A percentile compares a stretch with the other conserved stretches of the same genome.
Conservation (phyloP, 805 yeast species). For the Zygotorulaspora florentina region DNA sequence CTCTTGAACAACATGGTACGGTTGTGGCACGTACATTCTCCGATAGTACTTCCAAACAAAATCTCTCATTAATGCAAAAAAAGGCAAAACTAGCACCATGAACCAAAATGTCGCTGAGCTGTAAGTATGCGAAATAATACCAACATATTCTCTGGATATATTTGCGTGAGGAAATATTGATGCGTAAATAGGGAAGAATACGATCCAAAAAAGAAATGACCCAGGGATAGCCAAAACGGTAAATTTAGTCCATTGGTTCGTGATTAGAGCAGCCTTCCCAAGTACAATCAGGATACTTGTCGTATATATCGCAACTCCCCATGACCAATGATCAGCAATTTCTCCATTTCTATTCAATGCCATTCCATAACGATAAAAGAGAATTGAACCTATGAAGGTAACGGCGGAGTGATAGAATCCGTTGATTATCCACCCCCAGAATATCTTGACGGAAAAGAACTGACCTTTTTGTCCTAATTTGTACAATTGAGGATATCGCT, state of each 20-base stretch:
- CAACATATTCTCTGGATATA: conserved; percentile 80
- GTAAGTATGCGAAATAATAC: conserved; percentile 71
- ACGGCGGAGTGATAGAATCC: conserved; percentile 93
- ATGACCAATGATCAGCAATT: conserved; percentile 83
- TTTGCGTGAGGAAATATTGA: conserved; percentile 75
- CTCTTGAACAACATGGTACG: conserved; percentile 93
- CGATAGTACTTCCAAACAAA: conserved; percentile 91
- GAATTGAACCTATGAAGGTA: conserved; percentile 66
- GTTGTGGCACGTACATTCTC: conserved; percentile 86
- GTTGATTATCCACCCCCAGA: conserved; percentile 96
- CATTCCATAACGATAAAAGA: conserved; percentile 65
- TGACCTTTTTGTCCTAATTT: conserved; percentile 83
- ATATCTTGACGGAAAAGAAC: conserved; percentile 84
- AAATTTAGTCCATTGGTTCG: conserved; percentile 92
- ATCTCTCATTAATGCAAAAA: conserved; percentile 78
- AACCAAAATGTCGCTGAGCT: conserved; percentile 83
- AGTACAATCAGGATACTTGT: conserved; percentile 82
- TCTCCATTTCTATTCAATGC: conserved; percentile 58
- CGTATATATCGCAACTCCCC: conserved; percentile 90
- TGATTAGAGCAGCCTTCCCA: conserved; percentile 91
- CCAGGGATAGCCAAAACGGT: conserved; percentile 94
- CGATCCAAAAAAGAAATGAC: conserved; percentile 77
- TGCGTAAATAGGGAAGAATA: conserved; percentile 83
- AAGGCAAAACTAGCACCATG: conserved; percentile 66
- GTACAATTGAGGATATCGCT: conserved; percentile 89